Evolutionary conservation across 2,329 filamentous ascomycete genomes (phyloP), one percentile per base, ranked within the genome.

Genomic region (Botryotinia narcissicola): DNA sequence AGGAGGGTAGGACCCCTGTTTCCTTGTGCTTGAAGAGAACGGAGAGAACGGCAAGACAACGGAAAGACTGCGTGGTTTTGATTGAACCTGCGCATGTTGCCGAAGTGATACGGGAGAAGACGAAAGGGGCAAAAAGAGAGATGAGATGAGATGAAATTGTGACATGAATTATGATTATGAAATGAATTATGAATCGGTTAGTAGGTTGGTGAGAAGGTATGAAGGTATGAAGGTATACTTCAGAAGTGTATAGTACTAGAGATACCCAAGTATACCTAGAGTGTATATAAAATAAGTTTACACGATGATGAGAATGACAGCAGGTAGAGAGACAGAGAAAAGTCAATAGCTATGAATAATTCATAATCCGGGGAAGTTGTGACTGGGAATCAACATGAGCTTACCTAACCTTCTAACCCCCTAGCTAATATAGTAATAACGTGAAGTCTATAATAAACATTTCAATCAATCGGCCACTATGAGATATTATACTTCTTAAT

Each of bases 1-100:
- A 57, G 32, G 29, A 35, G 57, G 60, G 60, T n/a, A 4, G 32
- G 22, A 18, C 35, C 60, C 60, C 37, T 40, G 61, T 44, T 42
- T 12, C 4, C 25, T 42, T 42, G 25, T 42, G 61, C 25, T 37
- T 37, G 7, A 2, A 42, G 37, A n/a, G 25, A 42, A 29, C 32
- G 14, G 9, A 40, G 37, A n/a, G 25, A n/a, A n/a, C 20, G 14
- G 10, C n/a, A 42, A 37, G 25, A 42, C 14, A 62, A 25, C 37
- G 60, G 60, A 37, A 66, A 51, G 63, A 66, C 20, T 51, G 63
- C 37, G 48, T 66, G 62, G 42, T 66, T 37, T 29, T 25, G 42
- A 29, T 37, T 12, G 62, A n/a, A 66, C 51, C n/a, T 66, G 62
- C 20, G 63, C 44, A 37, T 18, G 63, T 48, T 48, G 42, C 63